These are phyloP conservation scores for Cardamine chenopodiifolia DNA, from an alignment of 345 rosid species.

Conservation along the genomic window DNA sequence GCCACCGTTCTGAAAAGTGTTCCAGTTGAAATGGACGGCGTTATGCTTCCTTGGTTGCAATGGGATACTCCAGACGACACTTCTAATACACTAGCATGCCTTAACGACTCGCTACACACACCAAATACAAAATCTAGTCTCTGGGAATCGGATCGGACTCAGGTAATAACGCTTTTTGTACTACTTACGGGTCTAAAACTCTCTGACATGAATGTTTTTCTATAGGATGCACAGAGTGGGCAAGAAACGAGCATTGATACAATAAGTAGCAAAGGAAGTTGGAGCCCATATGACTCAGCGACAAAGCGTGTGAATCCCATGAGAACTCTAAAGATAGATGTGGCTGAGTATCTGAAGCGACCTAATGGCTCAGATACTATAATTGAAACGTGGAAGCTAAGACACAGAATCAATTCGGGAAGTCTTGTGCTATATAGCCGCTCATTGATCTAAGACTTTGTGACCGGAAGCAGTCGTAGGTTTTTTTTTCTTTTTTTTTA, in stretches of 20 bases:
- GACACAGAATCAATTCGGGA: constrained; percentile 68
- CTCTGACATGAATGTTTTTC: constrained; percentile 11
- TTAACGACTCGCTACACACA: constrained; percentile 39
- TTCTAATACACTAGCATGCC: constrained; percentile 49
- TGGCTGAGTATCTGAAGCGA: constrained; percentile 62
- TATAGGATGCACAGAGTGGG: constrained; percentile 50
- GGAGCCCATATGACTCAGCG: constrained; percentile 59
- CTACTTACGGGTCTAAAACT: background rate
- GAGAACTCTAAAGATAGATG: constrained; percentile 48
- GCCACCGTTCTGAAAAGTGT: constrained; percentile 41
- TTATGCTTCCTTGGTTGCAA: constrained; percentile 85
- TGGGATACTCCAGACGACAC: constrained; percentile 86
- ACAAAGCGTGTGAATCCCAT: constrained; percentile 37
- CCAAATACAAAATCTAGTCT: constrained; percentile 41
- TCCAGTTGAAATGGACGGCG: constrained; percentile 84
- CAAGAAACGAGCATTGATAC: constrained; percentile 49
- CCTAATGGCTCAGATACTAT: constrained; percentile 58
- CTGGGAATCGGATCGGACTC: constrained; percentile 45
- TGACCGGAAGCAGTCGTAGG: constrained; percentile 11
- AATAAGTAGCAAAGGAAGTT: constrained; percentile 77
- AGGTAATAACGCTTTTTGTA: constrained; percentile 32
- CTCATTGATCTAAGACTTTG: constrained; percentile 31
- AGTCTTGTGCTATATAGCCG: constrained; percentile 63
- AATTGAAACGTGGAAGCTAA: constrained; percentile 68
- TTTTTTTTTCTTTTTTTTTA: background rate